Base-by-base conservation (phyloP, 352 stramenopile genomes). In the Phytophthora ramorum region DNA sequence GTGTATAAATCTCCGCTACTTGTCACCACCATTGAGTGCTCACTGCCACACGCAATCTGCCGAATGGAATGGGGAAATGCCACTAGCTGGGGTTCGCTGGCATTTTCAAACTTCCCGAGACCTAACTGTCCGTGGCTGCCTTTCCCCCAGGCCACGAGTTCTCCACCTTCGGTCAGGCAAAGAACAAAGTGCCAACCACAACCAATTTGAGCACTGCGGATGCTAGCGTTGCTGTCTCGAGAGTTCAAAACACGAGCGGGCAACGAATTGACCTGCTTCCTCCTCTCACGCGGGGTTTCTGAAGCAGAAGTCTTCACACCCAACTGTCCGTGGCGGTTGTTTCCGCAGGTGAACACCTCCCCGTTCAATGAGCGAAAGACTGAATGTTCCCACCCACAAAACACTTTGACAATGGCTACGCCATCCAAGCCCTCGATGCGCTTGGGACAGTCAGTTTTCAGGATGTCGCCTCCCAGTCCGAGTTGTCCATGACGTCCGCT, bases 101-200 rank as follows among this genome's bases (percentile, higher is more conserved):
- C 64, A 28, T 73, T 76, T 41, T 65, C 44, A 44, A 71, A 57
- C n/a, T 24, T 48, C 22, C 60, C 63, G 30, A 76, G 67, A 34
- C 70, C 85, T 30, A 96, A 70, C 10, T 96, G 87, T 7, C 87
- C 87, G 41, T 94, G 84, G 26, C 79, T 81, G 5, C 83, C 81
- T 82, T 93, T 93, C 7, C 87, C 87, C 87, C 87, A 96, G 24
- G 82, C 58, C 26, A 86, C 59, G 4, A 94, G 63, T 20, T 59
- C 17, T 35, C 54, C 70, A n/a, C 47, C 13, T 13, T 58, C 17
- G 20, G 57, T 73, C 16, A 92, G 24, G 44, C 83, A 93, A 26
- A 93, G n/a, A 13, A 77, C 78, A 55, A 87, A 92, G 40, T 96
- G 85, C 87, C 85, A 96, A 0, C 87, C 87, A n/a, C 86, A 86